A percentile compares a stretch with the other conserved stretches of the same genome.
phyloP scores from a whole-genome alignment of 1,284 basidiomycete genomes.

The Anthracocystis walkeri region DNA sequence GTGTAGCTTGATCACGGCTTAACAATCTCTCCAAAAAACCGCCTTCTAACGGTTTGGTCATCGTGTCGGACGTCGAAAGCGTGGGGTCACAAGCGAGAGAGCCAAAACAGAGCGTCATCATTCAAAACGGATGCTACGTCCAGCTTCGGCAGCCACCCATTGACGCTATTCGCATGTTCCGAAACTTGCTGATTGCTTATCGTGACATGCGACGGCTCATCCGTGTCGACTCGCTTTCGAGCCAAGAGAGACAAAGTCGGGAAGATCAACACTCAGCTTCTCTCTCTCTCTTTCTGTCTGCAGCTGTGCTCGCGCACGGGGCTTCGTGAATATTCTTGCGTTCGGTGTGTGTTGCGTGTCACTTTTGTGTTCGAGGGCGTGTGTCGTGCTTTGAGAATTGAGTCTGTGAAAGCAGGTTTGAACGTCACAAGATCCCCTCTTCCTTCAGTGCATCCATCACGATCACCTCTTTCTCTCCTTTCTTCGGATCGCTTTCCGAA shows the following conservation, averaged over 20 bases:
- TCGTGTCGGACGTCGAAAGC: not conserved
- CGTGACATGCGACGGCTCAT: not conserved
- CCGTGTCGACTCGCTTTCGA: not conserved
- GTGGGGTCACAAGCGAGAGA: not conserved
- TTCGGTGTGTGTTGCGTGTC: conserved; percentile 4
- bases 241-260: not conserved
- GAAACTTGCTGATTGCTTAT: not conserved
- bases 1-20: not conserved
- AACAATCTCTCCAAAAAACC: not conserved
- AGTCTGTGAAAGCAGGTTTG: conserved; percentile 1
- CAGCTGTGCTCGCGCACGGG: conserved; percentile 1
- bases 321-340: not conserved
- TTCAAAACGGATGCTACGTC: not conserved
- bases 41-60: not conserved
- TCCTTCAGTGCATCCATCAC: not conserved
- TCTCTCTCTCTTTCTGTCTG: no score
- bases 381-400: not conserved
- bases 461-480: not conserved
- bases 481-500: conserved; percentile 5
- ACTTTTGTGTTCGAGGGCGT: not conserved
- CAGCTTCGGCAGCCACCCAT: not conserved
- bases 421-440: not conserved
- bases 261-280: not conserved
- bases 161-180: not conserved
- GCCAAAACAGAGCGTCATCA: not conserved